These are phyloP conservation scores for Erysimum cheiri DNA, from an alignment of 441 rosid genomes.

Conservation along the genomic window DNA sequence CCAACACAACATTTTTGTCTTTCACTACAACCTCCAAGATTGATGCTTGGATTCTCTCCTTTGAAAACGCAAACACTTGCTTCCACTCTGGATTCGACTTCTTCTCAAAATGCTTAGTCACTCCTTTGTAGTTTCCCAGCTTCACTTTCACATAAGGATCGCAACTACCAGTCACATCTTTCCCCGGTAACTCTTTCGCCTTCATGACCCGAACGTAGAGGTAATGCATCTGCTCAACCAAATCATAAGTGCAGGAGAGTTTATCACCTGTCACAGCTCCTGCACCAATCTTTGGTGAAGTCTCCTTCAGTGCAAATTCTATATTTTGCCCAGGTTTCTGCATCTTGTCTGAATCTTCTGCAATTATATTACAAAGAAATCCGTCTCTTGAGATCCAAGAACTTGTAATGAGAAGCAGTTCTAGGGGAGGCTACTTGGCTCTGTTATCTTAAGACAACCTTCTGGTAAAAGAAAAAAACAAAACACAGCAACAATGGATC, in stretches of 20 bases:
- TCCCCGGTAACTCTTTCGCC: constrained; percentile 83
- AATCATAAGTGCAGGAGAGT: constrained; percentile 77
- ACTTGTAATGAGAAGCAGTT: constrained; percentile 29
- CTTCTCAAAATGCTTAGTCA: constrained; percentile 85
- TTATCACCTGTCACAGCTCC: constrained; percentile 65
- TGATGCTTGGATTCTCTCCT: constrained; percentile 87
- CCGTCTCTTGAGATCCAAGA: constrained; percentile 22
- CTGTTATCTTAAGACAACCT: constrained; percentile 19
- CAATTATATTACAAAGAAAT: constrained; percentile 7
- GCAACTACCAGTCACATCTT: constrained; percentile 72
- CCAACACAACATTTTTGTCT: constrained; percentile 76
- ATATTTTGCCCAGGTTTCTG: constrained; percentile 74
- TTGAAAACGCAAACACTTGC: constrained; percentile 89
- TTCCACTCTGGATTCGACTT: constrained; percentile 92
- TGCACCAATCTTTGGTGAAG: constrained; percentile 88
- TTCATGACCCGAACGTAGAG: constrained; percentile 77
- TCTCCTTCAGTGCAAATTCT: constrained; percentile 89
- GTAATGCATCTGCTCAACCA: constrained; percentile 87
- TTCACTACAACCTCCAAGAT: constrained; percentile 77
- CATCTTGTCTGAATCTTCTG: constrained; percentile 54
- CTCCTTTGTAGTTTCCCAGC: constrained; percentile 89
- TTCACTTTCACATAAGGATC: constrained; percentile 89
- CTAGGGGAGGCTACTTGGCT: constrained; percentile 25
- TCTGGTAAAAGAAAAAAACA: constrained; percentile 16
- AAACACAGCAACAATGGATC: constrained; percentile 15